These are phyloP conservation scores for Bromus sterilis DNA, from an alignment of 176 grass and related monocot species.

Conservation along the genomic window DNA sequence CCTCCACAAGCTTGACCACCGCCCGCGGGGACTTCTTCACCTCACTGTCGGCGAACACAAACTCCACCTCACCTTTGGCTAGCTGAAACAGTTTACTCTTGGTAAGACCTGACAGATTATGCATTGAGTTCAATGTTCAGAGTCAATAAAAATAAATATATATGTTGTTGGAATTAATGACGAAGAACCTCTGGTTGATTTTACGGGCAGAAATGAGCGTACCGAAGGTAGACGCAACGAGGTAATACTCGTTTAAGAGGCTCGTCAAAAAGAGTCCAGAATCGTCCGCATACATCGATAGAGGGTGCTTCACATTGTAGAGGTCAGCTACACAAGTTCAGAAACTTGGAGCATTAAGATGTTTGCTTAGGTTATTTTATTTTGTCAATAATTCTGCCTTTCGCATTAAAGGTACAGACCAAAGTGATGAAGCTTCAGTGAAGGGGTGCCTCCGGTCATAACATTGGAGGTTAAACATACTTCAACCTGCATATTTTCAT, in stretches of 20 bases:
- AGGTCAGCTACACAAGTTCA: conserved; percentile 58
- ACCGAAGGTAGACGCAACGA: conserved; percentile 63
- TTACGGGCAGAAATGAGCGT: not conserved
- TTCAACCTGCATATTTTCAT: conserved; percentile 57
- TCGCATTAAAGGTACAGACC: conserved; percentile 26
- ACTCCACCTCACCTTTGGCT: conserved; percentile 47
- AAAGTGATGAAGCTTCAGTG: conserved; percentile 77
- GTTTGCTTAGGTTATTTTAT: not conserved
- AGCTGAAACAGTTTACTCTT: conserved; percentile 67
- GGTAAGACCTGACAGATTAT: conserved; percentile 47
- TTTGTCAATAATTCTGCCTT: not conserved
- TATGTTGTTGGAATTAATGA: not conserved
- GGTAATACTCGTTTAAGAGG: conserved; percentile 76
- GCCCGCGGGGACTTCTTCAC: conserved; percentile 56
- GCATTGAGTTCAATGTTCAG: not conserved
- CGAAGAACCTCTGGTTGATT: not conserved
- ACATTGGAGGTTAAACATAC: conserved; percentile 98
- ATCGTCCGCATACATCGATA: conserved; percentile 85
- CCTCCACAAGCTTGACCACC: conserved; percentile 41
- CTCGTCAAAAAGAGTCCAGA: conserved; percentile 71
- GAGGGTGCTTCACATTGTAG: conserved; percentile 64
- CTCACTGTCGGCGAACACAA: conserved; percentile 41
- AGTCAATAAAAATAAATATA: not conserved
- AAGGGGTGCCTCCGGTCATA: conserved; percentile 62
- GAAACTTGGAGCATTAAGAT: not conserved